These are phyloP conservation scores for Starmerella asiatica DNA, from an alignment of 805 yeast genomes.

Conservation along the genomic window DNA sequence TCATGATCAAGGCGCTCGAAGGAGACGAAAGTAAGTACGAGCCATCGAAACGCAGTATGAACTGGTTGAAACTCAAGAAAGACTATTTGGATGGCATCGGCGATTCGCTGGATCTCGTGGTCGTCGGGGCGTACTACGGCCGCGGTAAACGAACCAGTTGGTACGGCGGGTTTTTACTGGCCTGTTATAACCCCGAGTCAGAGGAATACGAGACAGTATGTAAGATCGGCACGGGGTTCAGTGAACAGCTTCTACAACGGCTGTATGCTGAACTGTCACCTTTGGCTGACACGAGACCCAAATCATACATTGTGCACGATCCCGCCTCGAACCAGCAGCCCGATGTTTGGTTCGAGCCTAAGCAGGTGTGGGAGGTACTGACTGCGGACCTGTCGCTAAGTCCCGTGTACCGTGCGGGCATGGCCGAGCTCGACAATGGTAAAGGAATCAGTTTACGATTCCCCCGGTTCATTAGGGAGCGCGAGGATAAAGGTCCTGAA, in stretches of 20 bases:
- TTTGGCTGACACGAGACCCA: slow-evolving; percentile 51
- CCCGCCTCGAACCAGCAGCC: slow-evolving; percentile 55
- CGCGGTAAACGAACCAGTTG: slow-evolving; percentile 89
- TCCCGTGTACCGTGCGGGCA: slow-evolving; percentile 81
- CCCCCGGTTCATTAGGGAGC: slow-evolving; percentile 68
- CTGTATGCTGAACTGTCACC: slow-evolving; percentile 51
- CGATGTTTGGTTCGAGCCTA: slow-evolving; percentile 91
- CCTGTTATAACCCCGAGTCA: slow-evolving; percentile 77
- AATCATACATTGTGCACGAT: slow-evolving; percentile 55
- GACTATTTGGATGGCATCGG: slow-evolving; percentile 94
- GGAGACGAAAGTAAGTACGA: slow-evolving; percentile 75
- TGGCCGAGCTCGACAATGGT: slow-evolving; percentile 41
- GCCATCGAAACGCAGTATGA: slow-evolving; percentile 86
- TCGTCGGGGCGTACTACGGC: slow-evolving; percentile 87
- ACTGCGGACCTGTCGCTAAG: slow-evolving; percentile 84
- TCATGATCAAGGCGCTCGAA: slow-evolving; percentile 83
- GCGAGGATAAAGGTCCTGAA: slow-evolving; percentile 77
- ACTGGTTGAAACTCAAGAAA: slow-evolving; percentile 91
- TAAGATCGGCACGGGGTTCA: slow-evolving; percentile 94
- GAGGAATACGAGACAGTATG: slow-evolving; percentile 93
- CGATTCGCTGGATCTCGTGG: slow-evolving; percentile 85
- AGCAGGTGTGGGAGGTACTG: slow-evolving; percentile 67
- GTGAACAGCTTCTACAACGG: slow-evolving; percentile 62
- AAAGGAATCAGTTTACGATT: slow-evolving; percentile 79
- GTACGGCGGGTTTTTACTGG: slow-evolving; percentile 88